phyloP scores from a whole-genome alignment of 2,329 filamentous ascomycete genomes.

The Macrophomina pseudophaseolina region DNA sequence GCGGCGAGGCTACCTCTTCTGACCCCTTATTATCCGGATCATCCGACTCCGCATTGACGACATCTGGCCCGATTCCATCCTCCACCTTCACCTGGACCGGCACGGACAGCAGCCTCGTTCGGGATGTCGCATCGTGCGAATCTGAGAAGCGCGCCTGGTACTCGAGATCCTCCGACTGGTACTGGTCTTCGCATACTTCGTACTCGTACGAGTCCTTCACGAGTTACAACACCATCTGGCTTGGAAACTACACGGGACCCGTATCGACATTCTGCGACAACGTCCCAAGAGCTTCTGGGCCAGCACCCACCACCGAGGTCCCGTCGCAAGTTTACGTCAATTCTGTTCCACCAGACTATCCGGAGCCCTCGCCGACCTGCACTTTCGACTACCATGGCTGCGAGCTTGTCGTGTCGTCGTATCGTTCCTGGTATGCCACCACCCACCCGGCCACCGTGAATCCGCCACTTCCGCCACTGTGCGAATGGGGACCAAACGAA shows the following conservation, averaged over 20 bases:
- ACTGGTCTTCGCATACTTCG: slow-evolving; percentile 10
- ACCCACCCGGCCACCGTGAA: not conserved
- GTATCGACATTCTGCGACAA: slow-evolving; percentile 23
- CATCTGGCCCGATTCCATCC: slow-evolving; percentile 2
- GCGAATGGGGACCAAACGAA: not conserved
- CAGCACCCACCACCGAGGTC: not conserved
- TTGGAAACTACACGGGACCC: slow-evolving; percentile 18
- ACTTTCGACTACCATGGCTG: slow-evolving; percentile 24
- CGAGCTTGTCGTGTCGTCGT: slow-evolving; percentile 10
- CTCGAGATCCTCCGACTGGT: not conserved
- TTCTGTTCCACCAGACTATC: not conserved
- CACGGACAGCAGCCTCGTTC: slow-evolving; percentile 10
- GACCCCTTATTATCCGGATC: slow-evolving; percentile 17
- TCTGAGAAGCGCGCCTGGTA: slow-evolving; percentile 14
- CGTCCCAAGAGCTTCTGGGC: slow-evolving; percentile 1
- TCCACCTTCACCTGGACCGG: slow-evolving; percentile 16
- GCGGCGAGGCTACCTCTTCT: not conserved
- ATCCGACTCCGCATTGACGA: slow-evolving; percentile 18
- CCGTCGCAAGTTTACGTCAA: not conserved
- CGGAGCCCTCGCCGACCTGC: slow-evolving; percentile 18
- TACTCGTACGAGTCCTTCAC: slow-evolving; percentile 13
- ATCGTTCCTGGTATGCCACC: not conserved
- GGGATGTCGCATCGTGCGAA: not conserved
- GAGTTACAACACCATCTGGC: not conserved
- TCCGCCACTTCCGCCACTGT: slow-evolving; percentile 8